Base-by-base conservation (phyloP, 2,329 filamentous ascomycete genomes). In the Metarhizium robertsii region DNA sequence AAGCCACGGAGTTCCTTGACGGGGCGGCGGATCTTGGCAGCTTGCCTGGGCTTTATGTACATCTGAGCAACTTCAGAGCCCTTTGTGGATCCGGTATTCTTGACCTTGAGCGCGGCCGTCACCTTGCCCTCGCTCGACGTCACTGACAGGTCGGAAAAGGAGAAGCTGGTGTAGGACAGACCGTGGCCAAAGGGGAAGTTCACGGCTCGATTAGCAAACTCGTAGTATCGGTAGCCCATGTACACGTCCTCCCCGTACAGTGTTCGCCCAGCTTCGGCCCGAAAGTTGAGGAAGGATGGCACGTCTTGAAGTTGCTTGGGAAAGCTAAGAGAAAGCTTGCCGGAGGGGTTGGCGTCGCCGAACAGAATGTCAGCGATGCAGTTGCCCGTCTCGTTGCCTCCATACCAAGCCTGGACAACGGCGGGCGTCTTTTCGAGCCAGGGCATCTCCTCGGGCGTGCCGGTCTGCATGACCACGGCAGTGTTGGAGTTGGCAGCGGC, bases 331-430 rank as follows among this genome's bases (percentile, higher is more conserved):
- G 87, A 86, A 1, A 92, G 76, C 67, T 91, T 91, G 14, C 84
- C 88, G 48, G 82, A 85, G 0, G 89, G 89, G 65, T 88, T 91
- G 50, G 81, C 79, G 58, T 85, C 80, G 50, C 88, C 89, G 60
- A 89, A 88, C 18, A 92, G 75, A 1, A 92, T 78, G 61, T 92
- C 88, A 0, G 87, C 88, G 58, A 95, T 86, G 11, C 84, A 85
- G 65, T 92, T 90, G 6, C 89, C 90, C 5, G 86, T 87, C 72
- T 94, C 89, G 64, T 94, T 90, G n/a, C 90, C 89, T 58, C 88
- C 87, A 64, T 91, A 94, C 88, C 88, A 94, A 7, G 88, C 88
- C 64, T 92, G 87, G 1, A 91, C 66, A 2, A 92, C 73, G 2
- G 84, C 81, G 7, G 71, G 67, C 2, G 81, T 79, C 36, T 77